phyloP scores from a whole-genome alignment of 2,329 filamentous ascomycete species.

The Chrysosporium keratinophilum region DNA sequence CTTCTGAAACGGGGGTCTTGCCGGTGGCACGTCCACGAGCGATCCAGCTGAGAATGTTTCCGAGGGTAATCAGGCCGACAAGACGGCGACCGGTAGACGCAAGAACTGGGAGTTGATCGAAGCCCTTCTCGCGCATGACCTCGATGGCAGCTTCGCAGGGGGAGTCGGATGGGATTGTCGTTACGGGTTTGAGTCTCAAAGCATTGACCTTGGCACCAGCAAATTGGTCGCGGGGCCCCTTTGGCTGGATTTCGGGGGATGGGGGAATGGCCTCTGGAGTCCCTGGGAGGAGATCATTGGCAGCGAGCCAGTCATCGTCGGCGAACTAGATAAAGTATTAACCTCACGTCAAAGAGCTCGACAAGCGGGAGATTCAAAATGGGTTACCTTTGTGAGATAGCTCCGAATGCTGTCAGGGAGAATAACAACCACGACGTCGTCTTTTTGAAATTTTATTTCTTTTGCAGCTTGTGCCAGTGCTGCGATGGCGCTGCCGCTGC shows the following conservation, averaged over 20 bases:
- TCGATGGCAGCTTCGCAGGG: conserved; percentile 82
- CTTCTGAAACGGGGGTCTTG: conserved; percentile 63
- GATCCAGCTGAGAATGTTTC: conserved; percentile 86
- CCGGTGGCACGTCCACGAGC: conserved; percentile 68
- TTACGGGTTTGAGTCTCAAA: conserved; percentile 85
- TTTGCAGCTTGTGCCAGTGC: conserved; percentile 67
- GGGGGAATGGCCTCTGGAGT: conserved; percentile 38
- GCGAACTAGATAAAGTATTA: conserved; percentile 53
- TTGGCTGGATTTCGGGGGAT: conserved; percentile 22
- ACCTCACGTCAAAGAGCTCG: background rate
- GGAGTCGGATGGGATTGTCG: conserved; percentile 62
- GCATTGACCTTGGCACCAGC: conserved; percentile 66
- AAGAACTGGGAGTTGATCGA: conserved; percentile 92
- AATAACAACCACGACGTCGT: conserved; percentile 81
- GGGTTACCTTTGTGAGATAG: conserved; percentile 71
- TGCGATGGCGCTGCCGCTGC: conserved; percentile 82
- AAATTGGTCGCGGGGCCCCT: conserved; percentile 55
- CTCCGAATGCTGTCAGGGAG: conserved; percentile 93
- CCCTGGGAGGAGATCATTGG: conserved; percentile 73
- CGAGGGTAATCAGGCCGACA: conserved; percentile 85
- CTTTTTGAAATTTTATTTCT: conserved; percentile 66
- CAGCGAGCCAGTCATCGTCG: conserved; percentile 96
- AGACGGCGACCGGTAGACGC: conserved; percentile 58
- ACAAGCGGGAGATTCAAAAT: background rate
- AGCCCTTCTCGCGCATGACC: conserved; percentile 95